These are phyloP conservation scores for Lactarius hatsudake DNA, from an alignment of 768 basidiomycete species.

Conservation along the genomic window DNA sequence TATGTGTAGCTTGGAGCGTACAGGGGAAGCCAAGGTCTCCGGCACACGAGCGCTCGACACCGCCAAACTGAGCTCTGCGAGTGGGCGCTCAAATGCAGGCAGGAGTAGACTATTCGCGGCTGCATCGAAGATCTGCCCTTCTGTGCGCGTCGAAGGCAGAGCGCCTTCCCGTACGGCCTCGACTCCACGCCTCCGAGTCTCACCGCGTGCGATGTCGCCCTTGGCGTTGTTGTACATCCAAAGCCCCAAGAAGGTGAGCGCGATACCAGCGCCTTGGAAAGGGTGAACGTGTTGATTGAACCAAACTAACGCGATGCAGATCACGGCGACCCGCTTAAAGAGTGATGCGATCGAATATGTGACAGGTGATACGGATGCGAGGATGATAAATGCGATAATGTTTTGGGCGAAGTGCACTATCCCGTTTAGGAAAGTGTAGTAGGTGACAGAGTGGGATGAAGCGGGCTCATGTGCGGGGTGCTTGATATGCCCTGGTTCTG, in stretches of 20 bases:
- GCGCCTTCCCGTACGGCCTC: slow-evolving; percentile 67
- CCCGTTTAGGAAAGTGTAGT: slow-evolving; percentile 91
- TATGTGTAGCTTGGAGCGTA: slow-evolving; percentile 24
- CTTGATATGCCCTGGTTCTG: slow-evolving; percentile 41
- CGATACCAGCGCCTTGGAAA: slow-evolving; percentile 87
- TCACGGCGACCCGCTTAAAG: slow-evolving; percentile 96
- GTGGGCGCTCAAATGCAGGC: slow-evolving; percentile 12
- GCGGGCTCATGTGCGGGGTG: slow-evolving; percentile 48
- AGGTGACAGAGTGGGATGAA: slow-evolving; percentile 60
- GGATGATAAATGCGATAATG: slow-evolving; percentile 95
- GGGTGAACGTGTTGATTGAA: slow-evolving; percentile 85
- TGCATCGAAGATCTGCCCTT: slow-evolving; percentile 51
- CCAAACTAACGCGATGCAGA: slow-evolving; percentile 97
- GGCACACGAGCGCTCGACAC: slow-evolving; percentile 14
- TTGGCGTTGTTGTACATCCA: slow-evolving; percentile 98
- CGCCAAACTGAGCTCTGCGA: not conserved
- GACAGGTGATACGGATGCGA: slow-evolving; percentile 94
- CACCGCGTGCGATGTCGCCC: slow-evolving; percentile 87
- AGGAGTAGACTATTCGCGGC: slow-evolving; percentile 38
- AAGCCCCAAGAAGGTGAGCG: slow-evolving; percentile 82
- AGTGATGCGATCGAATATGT: slow-evolving; percentile 98
- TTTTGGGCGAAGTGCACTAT: slow-evolving; percentile 96
- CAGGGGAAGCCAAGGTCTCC: slow-evolving; percentile 6
- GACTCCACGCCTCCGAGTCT: slow-evolving; percentile 79
- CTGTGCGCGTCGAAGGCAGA: slow-evolving; percentile 60